phyloP scores from a whole-genome alignment of 306 rosid genomes.

The Sechiopsis laciniata region DNA sequence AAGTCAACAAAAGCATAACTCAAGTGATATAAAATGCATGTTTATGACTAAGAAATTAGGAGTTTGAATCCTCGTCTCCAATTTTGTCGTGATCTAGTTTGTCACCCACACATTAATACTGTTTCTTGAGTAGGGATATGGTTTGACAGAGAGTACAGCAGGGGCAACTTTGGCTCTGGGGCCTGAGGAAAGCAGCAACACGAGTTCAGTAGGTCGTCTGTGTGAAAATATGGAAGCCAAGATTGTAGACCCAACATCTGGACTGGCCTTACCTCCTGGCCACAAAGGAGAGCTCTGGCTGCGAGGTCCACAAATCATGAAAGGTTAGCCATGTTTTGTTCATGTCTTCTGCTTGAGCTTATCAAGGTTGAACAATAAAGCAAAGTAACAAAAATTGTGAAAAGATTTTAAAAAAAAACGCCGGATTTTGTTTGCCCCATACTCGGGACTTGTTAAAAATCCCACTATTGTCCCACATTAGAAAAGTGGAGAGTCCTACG shows the following conservation, averaged over 20 bases:
- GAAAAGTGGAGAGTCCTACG: no score
- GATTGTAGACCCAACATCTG: constrained; percentile 66
- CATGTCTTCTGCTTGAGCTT: neutral
- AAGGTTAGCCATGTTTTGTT: constrained; percentile 32
- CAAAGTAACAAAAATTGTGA: no score
- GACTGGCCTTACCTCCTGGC: constrained; percentile 56
- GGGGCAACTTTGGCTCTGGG: constrained; percentile 48
- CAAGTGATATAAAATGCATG: no score
- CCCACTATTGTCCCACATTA: no score
- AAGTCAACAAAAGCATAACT: no score
- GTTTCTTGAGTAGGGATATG: constrained; percentile 60
- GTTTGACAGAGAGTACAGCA: constrained; percentile 69
- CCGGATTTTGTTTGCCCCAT: no score
- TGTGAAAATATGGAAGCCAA: constrained; percentile 72
- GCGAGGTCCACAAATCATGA: constrained; percentile 76
- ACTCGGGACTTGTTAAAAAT: no score
- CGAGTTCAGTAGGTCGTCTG: constrained; percentile 65
- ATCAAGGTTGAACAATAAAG: no score
- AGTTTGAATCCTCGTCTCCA: no score
- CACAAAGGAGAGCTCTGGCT: constrained; percentile 79
- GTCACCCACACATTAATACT: neutral
- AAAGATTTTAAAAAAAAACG: no score
- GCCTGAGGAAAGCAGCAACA: constrained; percentile 43
- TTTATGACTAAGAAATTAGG: no score
- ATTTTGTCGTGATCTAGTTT: neutral